These are phyloP conservation scores for Penicillium bialowiezense DNA, from an alignment of 495 filamentous ascomycete genomes.

Conservation along the genomic window DNA sequence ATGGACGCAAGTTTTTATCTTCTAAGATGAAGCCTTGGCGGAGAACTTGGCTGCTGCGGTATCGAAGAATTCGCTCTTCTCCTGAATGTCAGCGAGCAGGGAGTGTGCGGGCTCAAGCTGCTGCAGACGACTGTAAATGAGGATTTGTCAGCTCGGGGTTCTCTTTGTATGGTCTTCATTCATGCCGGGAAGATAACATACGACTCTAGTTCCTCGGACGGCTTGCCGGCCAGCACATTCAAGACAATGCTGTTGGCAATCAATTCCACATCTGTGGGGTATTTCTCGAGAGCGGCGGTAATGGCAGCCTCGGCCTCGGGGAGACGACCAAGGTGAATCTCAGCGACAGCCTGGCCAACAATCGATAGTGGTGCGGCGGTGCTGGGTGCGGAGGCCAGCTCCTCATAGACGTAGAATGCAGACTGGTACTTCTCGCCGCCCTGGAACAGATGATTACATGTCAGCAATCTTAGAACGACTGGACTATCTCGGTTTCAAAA, in stretches of 20 bases:
- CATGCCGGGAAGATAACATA: slow-evolving; percentile 40
- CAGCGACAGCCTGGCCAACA: slow-evolving; percentile 84
- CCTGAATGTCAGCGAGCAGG: slow-evolving; percentile 64
- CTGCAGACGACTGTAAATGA: slow-evolving; percentile 51
- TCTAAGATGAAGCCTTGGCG: slow-evolving; percentile 62
- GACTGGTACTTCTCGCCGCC: slow-evolving; percentile 96
- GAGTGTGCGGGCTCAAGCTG: slow-evolving; percentile 58
- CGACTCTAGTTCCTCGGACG: slow-evolving; percentile 56
- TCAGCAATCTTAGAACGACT: neutral
- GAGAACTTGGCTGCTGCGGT: slow-evolving; percentile 75
- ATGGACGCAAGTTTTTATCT: slow-evolving; percentile 1
- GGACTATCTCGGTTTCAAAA: slow-evolving; percentile 10
- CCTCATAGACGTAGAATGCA: slow-evolving; percentile 97
- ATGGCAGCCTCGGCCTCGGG: slow-evolving; percentile 88
- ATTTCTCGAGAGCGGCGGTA: slow-evolving; percentile 71
- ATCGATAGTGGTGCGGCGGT: slow-evolving; percentile 61
- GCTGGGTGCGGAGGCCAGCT: slow-evolving; percentile 82
- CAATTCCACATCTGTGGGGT: slow-evolving; percentile 65
- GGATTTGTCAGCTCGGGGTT: slow-evolving; percentile 19
- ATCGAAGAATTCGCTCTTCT: slow-evolving; percentile 79
- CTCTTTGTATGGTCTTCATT: no score
- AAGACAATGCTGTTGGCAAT: slow-evolving; percentile 82
- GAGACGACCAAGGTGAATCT: slow-evolving; percentile 84
- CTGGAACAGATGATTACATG: slow-evolving; percentile 35
- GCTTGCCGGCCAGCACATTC: slow-evolving; percentile 70